These are phyloP conservation scores for Coniochaeta hoffmannii DNA, from an alignment of 2,329 filamentous ascomycete genomes.

Conservation along the genomic window DNA sequence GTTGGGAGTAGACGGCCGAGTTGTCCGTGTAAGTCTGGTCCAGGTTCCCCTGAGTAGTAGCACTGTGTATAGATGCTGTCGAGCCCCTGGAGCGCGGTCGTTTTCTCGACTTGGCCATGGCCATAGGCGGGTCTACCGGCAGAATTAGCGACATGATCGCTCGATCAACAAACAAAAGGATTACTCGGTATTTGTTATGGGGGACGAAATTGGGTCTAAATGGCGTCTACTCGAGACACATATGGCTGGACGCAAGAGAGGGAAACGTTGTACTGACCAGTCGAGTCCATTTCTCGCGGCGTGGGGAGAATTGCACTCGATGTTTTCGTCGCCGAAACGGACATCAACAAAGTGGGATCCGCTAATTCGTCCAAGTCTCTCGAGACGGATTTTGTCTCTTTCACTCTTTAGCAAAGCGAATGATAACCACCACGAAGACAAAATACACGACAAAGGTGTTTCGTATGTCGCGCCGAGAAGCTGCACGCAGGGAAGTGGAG, in stretches of 20 bases:
- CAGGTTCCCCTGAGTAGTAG: conserved; percentile 41
- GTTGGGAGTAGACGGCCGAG: conserved; percentile 36
- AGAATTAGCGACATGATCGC: conserved; percentile 3
- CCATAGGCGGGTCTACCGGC: conserved; percentile 19
- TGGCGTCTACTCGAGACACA: not conserved
- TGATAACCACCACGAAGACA: not conserved
- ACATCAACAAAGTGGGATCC: conserved; percentile 3
- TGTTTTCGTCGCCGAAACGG: conserved; percentile 1
- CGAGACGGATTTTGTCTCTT: not conserved
- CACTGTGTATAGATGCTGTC: conserved; percentile 49
- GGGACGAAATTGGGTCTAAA: not conserved
- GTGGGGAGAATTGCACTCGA: not conserved
- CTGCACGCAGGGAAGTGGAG: not conserved
- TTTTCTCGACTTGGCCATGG: conserved; percentile 36
- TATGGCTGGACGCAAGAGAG: not conserved
- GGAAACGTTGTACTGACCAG: not conserved
- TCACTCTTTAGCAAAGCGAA: not conserved
- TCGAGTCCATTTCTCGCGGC: conserved; percentile 1
- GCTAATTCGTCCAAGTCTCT: not conserved
- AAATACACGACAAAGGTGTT: not conserved
- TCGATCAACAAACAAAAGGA: conserved; percentile 6
- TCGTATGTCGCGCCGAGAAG: not conserved
- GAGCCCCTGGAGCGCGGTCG: conserved; percentile 48
- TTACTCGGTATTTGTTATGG: not conserved
- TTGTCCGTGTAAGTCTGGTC: conserved; percentile 40